Base-by-base conservation (phyloP, 1,284 basidiomycete genomes). In the Apiotrichum laibachii region DNA sequence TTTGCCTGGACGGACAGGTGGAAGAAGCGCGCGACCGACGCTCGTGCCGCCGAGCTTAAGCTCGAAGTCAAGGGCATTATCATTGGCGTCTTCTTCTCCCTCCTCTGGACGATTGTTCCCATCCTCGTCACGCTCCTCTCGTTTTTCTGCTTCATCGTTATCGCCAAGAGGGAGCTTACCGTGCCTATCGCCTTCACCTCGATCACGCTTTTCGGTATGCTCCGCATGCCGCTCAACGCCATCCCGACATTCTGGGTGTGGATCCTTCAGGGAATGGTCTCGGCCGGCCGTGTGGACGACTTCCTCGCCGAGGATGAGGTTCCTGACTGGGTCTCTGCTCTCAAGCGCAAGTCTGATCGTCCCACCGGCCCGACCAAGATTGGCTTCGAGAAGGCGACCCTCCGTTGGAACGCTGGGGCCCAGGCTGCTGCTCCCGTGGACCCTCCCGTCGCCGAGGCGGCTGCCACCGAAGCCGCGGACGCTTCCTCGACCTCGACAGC, bases 261-360 rank as follows among this genome's bases (percentile, higher is more conserved):
- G 22, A 59, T 72, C 10, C 61, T 80, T 11, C 73, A 91, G 83
- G 83, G 88, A 0, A 81, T 84, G 22, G 88, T 95, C 4, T 85
- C 89, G 0, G 73, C 94, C 31, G 83, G 89, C 52, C 88, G 92
- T 51, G 89, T 95, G 57, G 82, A 88, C 33, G 85, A 84, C 0
- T 95, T 88, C 75, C 82, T 95, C 12, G 82, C 82, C 7, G 91
- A 94, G 73, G 89, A 90, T 47, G 92, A 94, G 59, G 87, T 90
- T 4, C 80, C 84, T 0, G 84, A 82, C 15, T 86, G 86, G 76
- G 86, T 88, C 0, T 87, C 85, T 0, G 82, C 84, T 0, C 75
- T 89, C 47, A 88, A 87, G 69, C 67, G 72, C 9, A 58, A 62
- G 15, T 54, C 63, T 2, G 40, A 58, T 33, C 51, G 61, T 1